Evolutionary conservation across 1,284 basidiomycete species (phyloP), one percentile per base, ranked within the genome.

Genomic region (Anthracocystis panici-leucophaei): DNA sequence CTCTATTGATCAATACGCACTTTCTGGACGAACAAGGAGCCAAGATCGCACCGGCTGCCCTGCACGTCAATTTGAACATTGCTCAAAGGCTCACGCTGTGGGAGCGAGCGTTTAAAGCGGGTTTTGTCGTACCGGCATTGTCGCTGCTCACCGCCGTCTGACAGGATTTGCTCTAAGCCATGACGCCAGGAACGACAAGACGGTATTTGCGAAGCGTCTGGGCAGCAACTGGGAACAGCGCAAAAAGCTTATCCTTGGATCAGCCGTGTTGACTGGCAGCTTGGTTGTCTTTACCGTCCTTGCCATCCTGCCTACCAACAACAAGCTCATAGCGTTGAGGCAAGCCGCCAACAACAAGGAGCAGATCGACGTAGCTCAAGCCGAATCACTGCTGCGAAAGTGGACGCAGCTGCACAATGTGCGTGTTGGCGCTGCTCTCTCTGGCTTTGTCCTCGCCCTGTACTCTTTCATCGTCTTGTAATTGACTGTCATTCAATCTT

Each of bases 371-470:
- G 61, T 42, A 16, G 46, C 21, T 12, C 56, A 55, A 20, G 61
- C 57, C 16, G 65, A 67, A n/a, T 21, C 48, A 11, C 29, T 73
- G 31, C 23, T 73, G 29, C 41, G 25, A 5, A 56, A 23, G 29
- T 73, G 70, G 70, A 63, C 70, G 6, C 50, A 51, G 31, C 57
- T 73, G 27, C 70, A 73, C 65, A 73, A 73, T 33, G 65, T 73
- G n/a, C 64, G 70, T 5, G 61, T 67, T 1, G 53, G 31, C 5
- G 50, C 61, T 27, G 65, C 70, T 20, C 29, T 73, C 11, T 16
- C 20, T 18, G 61, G 70, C 16, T 67, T 72, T 23, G 54, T 42
- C 11, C 49, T 65, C 4, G 69, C 55, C 7, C 31, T 72, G n/a
- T 65, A 54, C 42, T 53, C 69, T 2, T 77, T 72, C 20, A 29